Base-by-base conservation (phyloP, 1,284 basidiomycete species). In the Apiotrichum brassicae region DNA sequence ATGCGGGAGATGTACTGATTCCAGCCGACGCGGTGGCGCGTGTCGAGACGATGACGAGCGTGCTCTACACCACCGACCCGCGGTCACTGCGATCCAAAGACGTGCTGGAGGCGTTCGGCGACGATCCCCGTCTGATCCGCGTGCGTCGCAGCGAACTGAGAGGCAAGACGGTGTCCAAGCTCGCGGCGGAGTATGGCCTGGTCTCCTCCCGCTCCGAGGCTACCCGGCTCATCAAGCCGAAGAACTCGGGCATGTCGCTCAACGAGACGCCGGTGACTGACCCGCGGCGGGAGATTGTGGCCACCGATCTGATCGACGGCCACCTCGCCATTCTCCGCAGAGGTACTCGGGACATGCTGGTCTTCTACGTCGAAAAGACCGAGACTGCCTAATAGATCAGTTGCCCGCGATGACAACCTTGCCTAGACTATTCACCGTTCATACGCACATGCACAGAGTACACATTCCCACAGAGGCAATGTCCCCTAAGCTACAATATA, bases 261-360 rank as follows among this genome's bases (percentile, higher is more conserved):
- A 83, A 83, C 56, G 78, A 77, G 30, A 37, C 55, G 9, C 68
- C 70, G 14, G 65, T 82, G 18, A 52, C 53, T n/a, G 70, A 71
- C 42, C 54, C 61, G 6, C 54, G 69, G 22, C 41, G 58, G 7
- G 57, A 53, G 28, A 58, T 88, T 18, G 54, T 65, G n/a, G 57
- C 60, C 20, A 60, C 59, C 0, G 77, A 84, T 57, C 74, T 93
- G 32, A 73, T 92, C 14, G 82, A 84, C 57, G 76, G 73, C 11
- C 77, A 77, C 34, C 63, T 92, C 6, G 80, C 79, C 11, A 79
- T 93, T 49, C 58, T 93, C 20, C 79, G 85, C 42, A 79, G 82
- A 26, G 90, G 90, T 6, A 88, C 84, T 70, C 81, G 84, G 55
- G 85, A 83, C 45, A 76, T 84, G 50, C 70, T 82, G n/a, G 77